These are phyloP conservation scores for Rubia yunnanensis DNA, from an alignment of 257 asterid genomes.

Conservation along the genomic window DNA sequence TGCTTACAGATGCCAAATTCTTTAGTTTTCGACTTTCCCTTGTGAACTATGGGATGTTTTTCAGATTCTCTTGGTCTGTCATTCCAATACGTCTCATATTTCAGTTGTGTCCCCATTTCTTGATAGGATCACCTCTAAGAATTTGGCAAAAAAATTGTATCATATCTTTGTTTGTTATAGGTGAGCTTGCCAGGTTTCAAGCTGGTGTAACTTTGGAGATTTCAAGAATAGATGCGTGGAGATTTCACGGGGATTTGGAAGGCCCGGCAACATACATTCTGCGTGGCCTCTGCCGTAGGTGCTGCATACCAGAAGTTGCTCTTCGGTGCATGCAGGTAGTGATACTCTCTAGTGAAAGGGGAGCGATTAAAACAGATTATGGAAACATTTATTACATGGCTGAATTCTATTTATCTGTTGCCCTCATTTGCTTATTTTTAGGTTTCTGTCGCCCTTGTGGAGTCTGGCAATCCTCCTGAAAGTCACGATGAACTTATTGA, in stretches of 20 bases:
- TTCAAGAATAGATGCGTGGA: constrained; percentile 89
- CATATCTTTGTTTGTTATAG: constrained; percentile 23
- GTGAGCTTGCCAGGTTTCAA: constrained; percentile 86
- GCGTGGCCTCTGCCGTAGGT: constrained; percentile 91
- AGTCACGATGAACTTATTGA: constrained; percentile 64
- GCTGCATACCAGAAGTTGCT: constrained; percentile 88
- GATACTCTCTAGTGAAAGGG: background rate
- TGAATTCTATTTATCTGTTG: background rate
- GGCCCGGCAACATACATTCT: constrained; percentile 81
- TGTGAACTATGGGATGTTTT: background rate
- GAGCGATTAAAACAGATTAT: no score
- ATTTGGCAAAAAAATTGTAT: background rate
- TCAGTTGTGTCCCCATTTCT: background rate
- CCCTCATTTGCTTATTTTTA: constrained; percentile 19
- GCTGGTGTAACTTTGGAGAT: constrained; percentile 92
- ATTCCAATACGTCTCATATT: background rate
- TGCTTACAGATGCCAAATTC: no score
- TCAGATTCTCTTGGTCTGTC: background rate
- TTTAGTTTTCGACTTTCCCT: background rate
- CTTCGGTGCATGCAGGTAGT: constrained; percentile 96
- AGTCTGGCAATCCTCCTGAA: constrained; percentile 60
- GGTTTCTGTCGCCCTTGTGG: constrained; percentile 76
- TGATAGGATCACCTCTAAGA: background rate
- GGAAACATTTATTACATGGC: background rate
- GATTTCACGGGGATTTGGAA: constrained; percentile 58